These are phyloP conservation scores for Macrophomina phaseolina DNA, from an alignment of 2,329 filamentous ascomycete species.

Conservation along the genomic window DNA sequence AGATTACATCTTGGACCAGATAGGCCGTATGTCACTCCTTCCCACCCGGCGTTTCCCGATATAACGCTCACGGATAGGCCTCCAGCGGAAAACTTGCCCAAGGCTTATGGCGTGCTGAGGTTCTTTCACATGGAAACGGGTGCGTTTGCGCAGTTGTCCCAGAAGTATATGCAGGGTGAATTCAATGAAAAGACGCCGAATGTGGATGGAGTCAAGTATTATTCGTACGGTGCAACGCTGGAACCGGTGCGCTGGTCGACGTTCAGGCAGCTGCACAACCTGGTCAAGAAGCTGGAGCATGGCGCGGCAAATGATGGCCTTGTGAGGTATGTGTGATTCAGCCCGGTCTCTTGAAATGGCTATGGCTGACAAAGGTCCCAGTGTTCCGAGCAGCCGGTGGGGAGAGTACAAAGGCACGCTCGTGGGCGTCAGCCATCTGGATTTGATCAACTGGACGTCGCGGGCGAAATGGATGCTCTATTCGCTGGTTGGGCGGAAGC, in stretches of 20 bases:
- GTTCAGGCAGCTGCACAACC: constrained; percentile 62
- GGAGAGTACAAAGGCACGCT: constrained; percentile 68
- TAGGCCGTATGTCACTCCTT: constrained; percentile 57
- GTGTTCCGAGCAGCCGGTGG: constrained; percentile 65
- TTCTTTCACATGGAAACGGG: constrained; percentile 63
- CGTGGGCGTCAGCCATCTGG: constrained; percentile 67
- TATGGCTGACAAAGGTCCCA: constrained; percentile 25
- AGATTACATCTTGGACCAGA: constrained; percentile 64
- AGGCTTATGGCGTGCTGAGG: constrained; percentile 61
- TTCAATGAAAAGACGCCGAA: constrained; percentile 67
- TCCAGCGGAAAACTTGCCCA: constrained; percentile 54
- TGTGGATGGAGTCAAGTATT: constrained; percentile 61
- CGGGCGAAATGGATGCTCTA: constrained; percentile 64
- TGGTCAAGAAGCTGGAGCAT: constrained; percentile 61
- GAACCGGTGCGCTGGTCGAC: constrained; percentile 62
- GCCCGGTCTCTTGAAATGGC: neutral
- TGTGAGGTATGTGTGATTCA: constrained; percentile 52
- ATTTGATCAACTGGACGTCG: constrained; percentile 72
- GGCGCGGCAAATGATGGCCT: constrained; percentile 64
- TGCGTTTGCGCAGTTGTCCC: constrained; percentile 66
- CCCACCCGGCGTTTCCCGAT: constrained; percentile 43
- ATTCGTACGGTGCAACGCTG: constrained; percentile 66
- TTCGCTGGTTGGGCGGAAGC: constrained; percentile 60
- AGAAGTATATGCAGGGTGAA: constrained; percentile 60
- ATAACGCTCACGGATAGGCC: neutral